Evolutionary conservation across 225 moss, liverwort and hornwort genomes (phyloP).

Genomic region (Pseudoscleropodium purum): DNA sequence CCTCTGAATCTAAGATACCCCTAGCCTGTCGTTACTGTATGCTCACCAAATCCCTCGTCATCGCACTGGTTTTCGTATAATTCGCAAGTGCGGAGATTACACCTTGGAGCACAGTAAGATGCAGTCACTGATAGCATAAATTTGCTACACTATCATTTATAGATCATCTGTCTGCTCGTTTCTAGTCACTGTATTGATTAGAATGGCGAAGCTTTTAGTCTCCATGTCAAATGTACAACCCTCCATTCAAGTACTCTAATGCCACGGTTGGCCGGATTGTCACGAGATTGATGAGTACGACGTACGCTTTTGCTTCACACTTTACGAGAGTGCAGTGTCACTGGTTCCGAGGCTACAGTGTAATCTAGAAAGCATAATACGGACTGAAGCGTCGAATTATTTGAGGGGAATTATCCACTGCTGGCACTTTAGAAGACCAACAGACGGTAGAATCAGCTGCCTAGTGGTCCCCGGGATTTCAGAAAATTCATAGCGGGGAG

Average conservation of each 20-base stretch:
- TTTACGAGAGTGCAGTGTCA: neutral
- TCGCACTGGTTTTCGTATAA: neutral
- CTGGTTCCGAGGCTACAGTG: neutral
- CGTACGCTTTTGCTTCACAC: neutral
- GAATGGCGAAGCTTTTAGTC: neutral
- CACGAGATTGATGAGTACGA: neutral
- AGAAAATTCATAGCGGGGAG: neutral
- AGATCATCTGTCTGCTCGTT: neutral
- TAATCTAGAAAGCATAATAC: neutral
- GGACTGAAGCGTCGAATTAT: neutral
- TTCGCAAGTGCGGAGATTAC: too few relatives aligned
- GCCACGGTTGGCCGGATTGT: neutral
- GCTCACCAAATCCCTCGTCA: neutral
- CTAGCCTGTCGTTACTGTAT: neutral
- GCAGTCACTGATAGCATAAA: too few relatives aligned
- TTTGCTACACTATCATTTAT: too few relatives aligned
- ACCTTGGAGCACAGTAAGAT: neutral
- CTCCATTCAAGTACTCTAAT: neutral
- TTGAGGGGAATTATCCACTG: neutral
- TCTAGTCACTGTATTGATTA: neutral
- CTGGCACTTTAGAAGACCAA: neutral
- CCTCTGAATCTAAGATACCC: neutral
- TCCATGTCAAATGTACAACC: neutral
- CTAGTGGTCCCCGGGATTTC: neutral
- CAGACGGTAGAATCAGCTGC: neutral